Evolutionary conservation across 2,329 filamentous ascomycete species (phyloP), one percentile per base, ranked within the genome.

Genomic region (Periglandula ipomoeae): DNA sequence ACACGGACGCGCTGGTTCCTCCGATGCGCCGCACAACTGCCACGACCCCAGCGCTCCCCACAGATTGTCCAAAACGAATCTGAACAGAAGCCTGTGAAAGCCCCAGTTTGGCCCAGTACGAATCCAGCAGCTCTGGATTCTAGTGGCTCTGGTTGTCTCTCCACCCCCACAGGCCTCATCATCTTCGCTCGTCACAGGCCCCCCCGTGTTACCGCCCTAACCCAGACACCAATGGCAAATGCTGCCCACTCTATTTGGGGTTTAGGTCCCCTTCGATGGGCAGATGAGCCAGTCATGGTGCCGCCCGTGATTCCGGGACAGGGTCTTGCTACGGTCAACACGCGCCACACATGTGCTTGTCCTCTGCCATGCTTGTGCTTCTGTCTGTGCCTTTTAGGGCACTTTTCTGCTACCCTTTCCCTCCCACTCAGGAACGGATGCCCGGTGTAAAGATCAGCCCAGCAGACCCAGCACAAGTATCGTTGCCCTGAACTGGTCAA

Each of bases 1-100:
- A 34, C 19, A 38, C 48, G 48, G 48, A 46, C 44, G 44, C 42
- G 22, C 23, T 20, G 30, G 44, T 50, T 50, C 15, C 23, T 26
- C 48, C 48, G 48, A 46, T 43, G 20, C n/a, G 15, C 48, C 43
- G 48, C 20, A 26, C 9, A 17, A 34, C 17, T 23, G 42, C 26
- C 15, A 32, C 10, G 9, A 32, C 30, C 30, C 24, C n/a, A 46
- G 10, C 20, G n/a, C 24, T 27, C 40, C 20, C 30, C 8, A 23
- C 17, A 34, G 9, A 11, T 24, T 34, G 32, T 17, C 7, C 9
- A 11, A 38, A 17, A 19, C 11, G 15, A 7, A 38, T 41, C 39
- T n/a, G 8, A 8, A 10, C 17, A n/a, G n/a, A 44, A 44, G 17
- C 19, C 24, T 35, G 42, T 44, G 27, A 44, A 34, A 44, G 22